Percentiles rank a stretch among this genome's conserved stretches.
Conservation (phyloP, 208 protist species). For the Leishmania tropica region DNA sequence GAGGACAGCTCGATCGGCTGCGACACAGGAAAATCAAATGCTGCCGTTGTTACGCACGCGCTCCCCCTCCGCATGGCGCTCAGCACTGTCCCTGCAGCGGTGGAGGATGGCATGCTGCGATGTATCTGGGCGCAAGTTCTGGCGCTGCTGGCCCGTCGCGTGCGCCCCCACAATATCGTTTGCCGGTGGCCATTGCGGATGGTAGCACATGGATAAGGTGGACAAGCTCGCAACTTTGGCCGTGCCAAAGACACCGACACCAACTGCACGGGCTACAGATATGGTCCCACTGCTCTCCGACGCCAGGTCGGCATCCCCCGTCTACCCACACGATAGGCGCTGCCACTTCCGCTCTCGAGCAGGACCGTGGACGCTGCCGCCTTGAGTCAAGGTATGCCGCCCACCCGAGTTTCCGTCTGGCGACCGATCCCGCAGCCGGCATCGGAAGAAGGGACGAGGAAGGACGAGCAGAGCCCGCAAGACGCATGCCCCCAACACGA, state of each 20-base stretch:
- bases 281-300: not conserved
- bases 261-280: too few relatives aligned
- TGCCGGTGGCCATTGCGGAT: too few relatives aligned
- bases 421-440: not conserved
- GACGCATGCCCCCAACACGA: not conserved
- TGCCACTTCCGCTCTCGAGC: not conserved
- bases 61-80: not conserved
- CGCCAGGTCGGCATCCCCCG: not conserved
- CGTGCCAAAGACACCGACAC: too few relatives aligned
- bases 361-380: not conserved
- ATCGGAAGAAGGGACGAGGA: not conserved
- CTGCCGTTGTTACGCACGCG: not conserved
- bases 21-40: not conserved
- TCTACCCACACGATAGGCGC: not conserved
- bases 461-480: not conserved
- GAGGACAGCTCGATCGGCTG: not conserved
- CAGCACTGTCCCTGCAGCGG: too few relatives aligned
- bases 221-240: too few relatives aligned
- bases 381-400: not conserved
- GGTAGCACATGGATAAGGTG: too few relatives aligned
- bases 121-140: too few relatives aligned
- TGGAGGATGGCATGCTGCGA: too few relatives aligned
- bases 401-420: not conserved
- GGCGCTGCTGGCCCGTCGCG: too few relatives aligned
- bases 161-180: too few relatives aligned